Conservation (phyloP, 176 grass and related monocot species). For the Echinochloa phyllopogon region DNA sequence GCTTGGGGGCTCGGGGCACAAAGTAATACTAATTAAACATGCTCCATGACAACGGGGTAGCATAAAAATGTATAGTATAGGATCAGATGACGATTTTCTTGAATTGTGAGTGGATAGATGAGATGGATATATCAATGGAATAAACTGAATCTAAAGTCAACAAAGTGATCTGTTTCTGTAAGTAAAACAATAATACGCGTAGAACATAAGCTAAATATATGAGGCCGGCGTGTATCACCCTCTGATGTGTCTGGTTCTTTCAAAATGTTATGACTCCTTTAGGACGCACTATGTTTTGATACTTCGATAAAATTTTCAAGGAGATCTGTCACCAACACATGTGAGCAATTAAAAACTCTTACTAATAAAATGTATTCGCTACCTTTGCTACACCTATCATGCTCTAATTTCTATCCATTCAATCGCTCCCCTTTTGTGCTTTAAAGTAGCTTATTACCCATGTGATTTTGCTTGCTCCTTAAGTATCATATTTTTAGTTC, state of each 20-base stretch:
- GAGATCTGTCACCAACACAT: not conserved
- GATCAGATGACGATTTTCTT: not conserved
- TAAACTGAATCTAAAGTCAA: not conserved
- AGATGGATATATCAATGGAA: not conserved
- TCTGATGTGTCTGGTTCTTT: not conserved
- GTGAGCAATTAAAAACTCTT: not conserved
- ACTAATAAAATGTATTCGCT: not conserved
- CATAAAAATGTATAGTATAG: not conserved
- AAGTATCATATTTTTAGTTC: too few species aligned
- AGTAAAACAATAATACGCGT: too few species aligned
- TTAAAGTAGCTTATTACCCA: too few species aligned
- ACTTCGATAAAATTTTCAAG: not conserved
- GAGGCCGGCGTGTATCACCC: not conserved
- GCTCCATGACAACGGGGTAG: too few species aligned
- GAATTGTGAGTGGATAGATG: not conserved
- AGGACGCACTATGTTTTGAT: not conserved
- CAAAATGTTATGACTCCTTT: not conserved
- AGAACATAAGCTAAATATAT: not conserved
- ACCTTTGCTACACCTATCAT: not conserved
- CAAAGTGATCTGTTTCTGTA: too few species aligned
- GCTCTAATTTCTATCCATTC: too few species aligned
- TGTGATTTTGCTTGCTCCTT: too few species aligned
- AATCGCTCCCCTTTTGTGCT: too few species aligned
- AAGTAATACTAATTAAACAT: not conserved
- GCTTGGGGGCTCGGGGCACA: not conserved